Percentiles rank a stretch among this genome's conserved stretches.
phyloP scores from a whole-genome alignment of 257 asterid genomes.

The Cruciata laevipes region DNA sequence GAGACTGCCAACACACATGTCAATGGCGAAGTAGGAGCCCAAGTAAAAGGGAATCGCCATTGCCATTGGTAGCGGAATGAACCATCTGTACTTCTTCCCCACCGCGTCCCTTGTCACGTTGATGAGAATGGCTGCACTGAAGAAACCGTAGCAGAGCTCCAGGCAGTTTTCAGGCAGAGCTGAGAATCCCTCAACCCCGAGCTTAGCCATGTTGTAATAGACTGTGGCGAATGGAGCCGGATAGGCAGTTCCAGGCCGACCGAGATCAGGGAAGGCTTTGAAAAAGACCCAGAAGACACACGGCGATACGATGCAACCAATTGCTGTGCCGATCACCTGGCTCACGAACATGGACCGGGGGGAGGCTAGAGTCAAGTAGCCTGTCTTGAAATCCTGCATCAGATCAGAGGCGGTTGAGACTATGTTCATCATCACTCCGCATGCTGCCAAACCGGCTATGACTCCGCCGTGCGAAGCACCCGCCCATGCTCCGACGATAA shows the following conservation, averaged over 20 bases:
- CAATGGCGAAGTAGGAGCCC: slow-evolving; percentile 54
- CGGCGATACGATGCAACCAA: slow-evolving; percentile 56
- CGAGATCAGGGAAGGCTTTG: slow-evolving; percentile 47
- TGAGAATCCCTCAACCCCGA: slow-evolving; percentile 67
- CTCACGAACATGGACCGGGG: slow-evolving; percentile 71
- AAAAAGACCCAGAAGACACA: slow-evolving; percentile 61
- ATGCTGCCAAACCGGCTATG: slow-evolving; percentile 56
- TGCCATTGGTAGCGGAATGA: slow-evolving; percentile 67
- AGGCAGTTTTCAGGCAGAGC: slow-evolving; percentile 53
- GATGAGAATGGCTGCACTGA: slow-evolving; percentile 43
- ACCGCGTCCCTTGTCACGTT: slow-evolving; percentile 40
- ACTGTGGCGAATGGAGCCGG: slow-evolving; percentile 53
- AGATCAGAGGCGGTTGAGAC: slow-evolving; percentile 59
- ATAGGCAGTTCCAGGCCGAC: slow-evolving; percentile 37
- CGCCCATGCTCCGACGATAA: slow-evolving; percentile 59
- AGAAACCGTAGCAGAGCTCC: slow-evolving; percentile 46
- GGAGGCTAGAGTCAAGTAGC: slow-evolving; percentile 57
- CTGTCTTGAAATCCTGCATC: slow-evolving; percentile 64
- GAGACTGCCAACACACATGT: slow-evolving; percentile 64
- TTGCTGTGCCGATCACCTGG: slow-evolving; percentile 68
- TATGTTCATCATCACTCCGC: slow-evolving; percentile 65
- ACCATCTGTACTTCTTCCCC: slow-evolving; percentile 41
- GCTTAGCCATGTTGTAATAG: slow-evolving; percentile 49
- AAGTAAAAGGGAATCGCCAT: slow-evolving; percentile 68
- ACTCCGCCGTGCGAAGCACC: slow-evolving; percentile 51